These are phyloP conservation scores for Colletotrichum sojae DNA, from an alignment of 2,329 filamentous ascomycete species.

Conservation along the genomic window DNA sequence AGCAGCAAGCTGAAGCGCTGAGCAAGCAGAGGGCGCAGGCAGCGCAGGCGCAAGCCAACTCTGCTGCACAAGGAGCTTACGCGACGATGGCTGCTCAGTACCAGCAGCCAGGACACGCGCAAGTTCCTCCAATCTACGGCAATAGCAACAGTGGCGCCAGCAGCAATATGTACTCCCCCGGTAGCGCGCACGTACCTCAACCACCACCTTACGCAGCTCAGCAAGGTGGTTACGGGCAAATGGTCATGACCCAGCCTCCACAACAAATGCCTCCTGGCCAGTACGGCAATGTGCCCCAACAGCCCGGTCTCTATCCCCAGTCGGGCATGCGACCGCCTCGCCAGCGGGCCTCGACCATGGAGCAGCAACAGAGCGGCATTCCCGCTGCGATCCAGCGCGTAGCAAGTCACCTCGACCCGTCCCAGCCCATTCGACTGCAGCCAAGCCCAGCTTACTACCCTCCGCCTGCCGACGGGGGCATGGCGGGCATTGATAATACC, in stretches of 20 bases:
- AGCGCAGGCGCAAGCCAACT: slow-evolving; percentile 79
- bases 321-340: slow-evolving; percentile 78
- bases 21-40: slow-evolving; percentile 90
- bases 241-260: slow-evolving; percentile 78
- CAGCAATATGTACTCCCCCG: slow-evolving; percentile 83
- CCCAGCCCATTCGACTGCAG: slow-evolving; percentile 91
- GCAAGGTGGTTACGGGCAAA: slow-evolving; percentile 78
- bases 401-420: slow-evolving; percentile 95
- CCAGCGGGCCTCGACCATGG: slow-evolving; percentile 95
- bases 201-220: slow-evolving; percentile 87
- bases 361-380: slow-evolving; percentile 93
- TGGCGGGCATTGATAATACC: slow-evolving; percentile 74
- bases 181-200: slow-evolving; percentile 66
- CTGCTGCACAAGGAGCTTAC: slow-evolving; percentile 75
- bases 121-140: slow-evolving; percentile 80
- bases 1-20: slow-evolving; percentile 93
- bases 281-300: slow-evolving; percentile 70
- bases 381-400: slow-evolving; percentile 94
- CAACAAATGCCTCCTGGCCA: slow-evolving; percentile 76
- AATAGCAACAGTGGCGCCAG: slow-evolving; percentile 78
- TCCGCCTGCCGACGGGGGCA: slow-evolving; percentile 83
- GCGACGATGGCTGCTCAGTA: slow-evolving; percentile 64
- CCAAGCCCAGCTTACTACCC: slow-evolving; percentile 98
- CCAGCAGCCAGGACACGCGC: slow-evolving; percentile 60
- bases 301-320: slow-evolving; percentile 73